Evolutionary conservation across 148 eudicot species (phyloP).

Genomic region (Dianthus caryophyllus): DNA sequence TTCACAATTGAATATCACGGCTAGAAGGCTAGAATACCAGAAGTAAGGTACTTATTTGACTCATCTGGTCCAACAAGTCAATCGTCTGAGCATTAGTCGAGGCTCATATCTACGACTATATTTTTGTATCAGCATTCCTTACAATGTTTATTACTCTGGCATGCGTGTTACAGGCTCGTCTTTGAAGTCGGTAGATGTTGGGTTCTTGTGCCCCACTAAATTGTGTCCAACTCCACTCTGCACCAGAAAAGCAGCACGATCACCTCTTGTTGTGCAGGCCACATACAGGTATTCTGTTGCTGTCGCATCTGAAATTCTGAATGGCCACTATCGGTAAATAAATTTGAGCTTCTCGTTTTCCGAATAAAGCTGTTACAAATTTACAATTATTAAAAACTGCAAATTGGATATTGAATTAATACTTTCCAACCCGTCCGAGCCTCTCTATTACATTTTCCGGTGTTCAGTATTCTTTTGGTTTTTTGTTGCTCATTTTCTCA

Average conservation of each 20-base stretch:
- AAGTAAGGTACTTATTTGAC: not conserved
- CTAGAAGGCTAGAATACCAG: not conserved
- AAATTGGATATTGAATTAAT: no score
- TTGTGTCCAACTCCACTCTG: slow-evolving; percentile 33
- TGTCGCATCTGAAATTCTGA: not conserved
- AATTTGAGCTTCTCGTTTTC: not conserved
- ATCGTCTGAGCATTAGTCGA: not conserved
- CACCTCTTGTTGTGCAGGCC: slow-evolving; percentile 54
- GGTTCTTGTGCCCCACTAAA: slow-evolving; percentile 40
- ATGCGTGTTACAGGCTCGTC: slow-evolving; percentile 28
- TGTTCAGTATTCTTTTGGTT: no score
- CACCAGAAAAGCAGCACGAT: slow-evolving; percentile 29
- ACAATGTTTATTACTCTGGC: not conserved
- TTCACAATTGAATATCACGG: no score
- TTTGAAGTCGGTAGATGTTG: slow-evolving; percentile 40
- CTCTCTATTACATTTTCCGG: no score
- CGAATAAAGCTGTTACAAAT: not conserved
- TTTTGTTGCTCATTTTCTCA: not conserved
- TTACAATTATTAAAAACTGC: no score
- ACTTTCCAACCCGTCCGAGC: no score
- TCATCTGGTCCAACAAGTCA: not conserved
- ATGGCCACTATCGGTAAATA: not conserved
- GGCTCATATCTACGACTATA: not conserved
- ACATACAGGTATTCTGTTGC: slow-evolving; percentile 48
- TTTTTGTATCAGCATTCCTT: not conserved